A percentile compares a stretch with the other conserved stretches of the same genome.
These are phyloP conservation scores for Clohesyomyces aquaticus DNA, from an alignment of 495 filamentous ascomycete genomes.

Conservation along the genomic window DNA sequence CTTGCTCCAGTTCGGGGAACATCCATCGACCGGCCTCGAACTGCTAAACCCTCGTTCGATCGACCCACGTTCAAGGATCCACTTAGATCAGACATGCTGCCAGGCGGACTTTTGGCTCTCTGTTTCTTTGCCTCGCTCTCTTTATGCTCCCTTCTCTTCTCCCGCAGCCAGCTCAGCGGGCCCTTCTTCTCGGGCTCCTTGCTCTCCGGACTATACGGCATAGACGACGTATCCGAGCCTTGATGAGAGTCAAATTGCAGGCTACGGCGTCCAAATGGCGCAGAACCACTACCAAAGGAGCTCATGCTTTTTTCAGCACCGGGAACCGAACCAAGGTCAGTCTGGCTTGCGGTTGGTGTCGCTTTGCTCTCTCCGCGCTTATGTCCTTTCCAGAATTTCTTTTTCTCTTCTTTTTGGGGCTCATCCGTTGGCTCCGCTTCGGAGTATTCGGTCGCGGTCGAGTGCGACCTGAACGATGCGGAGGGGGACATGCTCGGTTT, in stretches of 20 bases:
- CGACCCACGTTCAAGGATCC: constrained; percentile 6
- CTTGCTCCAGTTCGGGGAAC: constrained; percentile 22
- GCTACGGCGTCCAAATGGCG: constrained; percentile 56
- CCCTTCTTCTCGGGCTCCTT: constrained; percentile 65
- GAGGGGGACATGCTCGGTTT: constrained; percentile 66
- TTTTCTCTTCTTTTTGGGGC: constrained; percentile 28
- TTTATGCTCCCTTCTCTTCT: constrained; percentile 78
- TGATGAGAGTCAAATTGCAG: constrained; percentile 61
- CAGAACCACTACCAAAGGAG: constrained; percentile 63
- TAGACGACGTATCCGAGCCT: constrained; percentile 22
- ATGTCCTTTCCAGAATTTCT: constrained; percentile 34
- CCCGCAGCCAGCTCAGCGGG: constrained; percentile 81
- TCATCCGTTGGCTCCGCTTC: constrained; percentile 75
- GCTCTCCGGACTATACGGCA: constrained; percentile 34
- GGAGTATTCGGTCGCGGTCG: constrained; percentile 75
- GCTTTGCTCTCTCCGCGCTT: constrained; percentile 37
- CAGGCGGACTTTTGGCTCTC: constrained; percentile 59
- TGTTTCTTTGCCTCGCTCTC: constrained; percentile 60
- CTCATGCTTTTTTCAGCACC: constrained; percentile 71
- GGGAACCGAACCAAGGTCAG: constrained; percentile 60
- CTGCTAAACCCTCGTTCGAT: constrained; percentile 27
- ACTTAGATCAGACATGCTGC: constrained; percentile 36
- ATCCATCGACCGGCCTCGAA: constrained; percentile 40
- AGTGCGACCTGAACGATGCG: constrained; percentile 69
- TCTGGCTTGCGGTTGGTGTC: constrained; percentile 42